These are phyloP conservation scores for Echeveria elegans DNA, from an alignment of 164 flowering plant species.

Conservation along the genomic window DNA sequence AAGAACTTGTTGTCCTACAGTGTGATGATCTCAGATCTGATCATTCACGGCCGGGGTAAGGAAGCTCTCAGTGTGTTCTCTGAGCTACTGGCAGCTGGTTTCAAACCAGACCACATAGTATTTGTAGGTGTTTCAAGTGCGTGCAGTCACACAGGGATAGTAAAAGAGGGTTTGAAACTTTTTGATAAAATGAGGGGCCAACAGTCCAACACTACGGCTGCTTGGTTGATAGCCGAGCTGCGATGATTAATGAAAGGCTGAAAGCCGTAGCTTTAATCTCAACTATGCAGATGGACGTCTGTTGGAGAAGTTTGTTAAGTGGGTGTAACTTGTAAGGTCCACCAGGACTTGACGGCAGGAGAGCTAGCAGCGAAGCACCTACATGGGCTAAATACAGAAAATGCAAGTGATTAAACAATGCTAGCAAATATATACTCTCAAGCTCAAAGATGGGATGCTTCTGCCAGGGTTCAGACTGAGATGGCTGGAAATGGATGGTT, in stretches of 20 bases:
- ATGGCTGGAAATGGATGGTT: constrained; percentile 30
- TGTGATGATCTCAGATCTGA: constrained; percentile 16
- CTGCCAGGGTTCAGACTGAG: constrained; percentile 23
- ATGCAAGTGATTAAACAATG: not conserved
- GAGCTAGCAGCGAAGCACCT: not conserved
- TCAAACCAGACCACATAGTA: constrained; percentile 48
- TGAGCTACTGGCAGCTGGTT: constrained; percentile 47
- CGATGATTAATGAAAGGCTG: constrained; percentile 49
- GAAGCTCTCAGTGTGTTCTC: constrained; percentile 50
- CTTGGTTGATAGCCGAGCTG: constrained; percentile 71
- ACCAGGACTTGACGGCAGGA: not conserved
- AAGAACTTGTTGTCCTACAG: not conserved
- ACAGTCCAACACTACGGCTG: constrained; percentile 74
- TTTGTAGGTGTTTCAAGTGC: constrained; percentile 65
- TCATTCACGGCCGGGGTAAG: constrained; percentile 48
- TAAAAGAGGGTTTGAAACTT: constrained; percentile 38
- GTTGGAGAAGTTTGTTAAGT: not conserved
- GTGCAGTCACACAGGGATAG: constrained; percentile 65
- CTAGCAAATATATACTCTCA: not conserved
- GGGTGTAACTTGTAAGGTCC: not conserved
- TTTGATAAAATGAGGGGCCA: constrained; percentile 54
- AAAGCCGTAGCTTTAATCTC: constrained; percentile 23
- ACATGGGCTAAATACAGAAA: not conserved
- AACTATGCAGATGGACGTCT: too few relatives aligned
- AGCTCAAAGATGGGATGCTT: constrained; percentile 42